These are phyloP conservation scores for Aristolochia californica DNA, from an alignment of 164 flowering plant species.

Conservation along the genomic window DNA sequence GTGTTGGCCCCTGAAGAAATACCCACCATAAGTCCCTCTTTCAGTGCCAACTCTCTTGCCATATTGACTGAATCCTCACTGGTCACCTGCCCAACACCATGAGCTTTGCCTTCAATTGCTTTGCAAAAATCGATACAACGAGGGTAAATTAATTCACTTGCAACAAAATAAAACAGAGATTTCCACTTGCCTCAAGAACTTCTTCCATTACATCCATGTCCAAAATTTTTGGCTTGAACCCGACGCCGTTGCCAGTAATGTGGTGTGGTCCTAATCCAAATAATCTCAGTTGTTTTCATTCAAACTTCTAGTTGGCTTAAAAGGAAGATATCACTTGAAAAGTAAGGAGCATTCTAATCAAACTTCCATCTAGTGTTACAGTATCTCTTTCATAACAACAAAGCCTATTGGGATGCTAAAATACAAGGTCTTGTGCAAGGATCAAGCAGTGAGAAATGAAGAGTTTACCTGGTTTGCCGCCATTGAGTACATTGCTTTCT, in stretches of 20 bases:
- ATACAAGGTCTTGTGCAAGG: too few species aligned
- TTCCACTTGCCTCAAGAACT: slow-evolving; percentile 57
- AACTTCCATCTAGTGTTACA: too few species aligned
- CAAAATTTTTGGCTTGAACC: slow-evolving; percentile 87
- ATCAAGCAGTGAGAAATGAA: neutral
- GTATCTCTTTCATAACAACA: too few species aligned
- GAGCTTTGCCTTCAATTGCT: neutral
- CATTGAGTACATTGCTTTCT: slow-evolving; percentile 81
- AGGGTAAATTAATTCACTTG: too few species aligned
- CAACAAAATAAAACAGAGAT: neutral
- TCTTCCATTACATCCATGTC: slow-evolving; percentile 97
- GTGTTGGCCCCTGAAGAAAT: slow-evolving; percentile 97
- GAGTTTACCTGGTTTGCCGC: slow-evolving; percentile 84
- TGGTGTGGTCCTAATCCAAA: slow-evolving; percentile 66
- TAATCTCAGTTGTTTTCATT: too few species aligned
- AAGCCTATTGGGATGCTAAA: too few species aligned
- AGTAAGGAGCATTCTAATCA: too few species aligned
- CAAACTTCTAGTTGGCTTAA: too few species aligned
- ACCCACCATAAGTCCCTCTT: slow-evolving; percentile 94
- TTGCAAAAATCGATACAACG: neutral
- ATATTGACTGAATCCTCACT: slow-evolving; percentile 91
- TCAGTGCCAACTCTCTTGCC: slow-evolving; percentile 87
- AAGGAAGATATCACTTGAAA: too few species aligned
- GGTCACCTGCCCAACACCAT: slow-evolving; percentile 35
- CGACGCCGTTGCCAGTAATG: slow-evolving; percentile 92